Evolutionary conservation across 129 eudicot genomes (phyloP).

Genomic region (Apium graveolens): DNA sequence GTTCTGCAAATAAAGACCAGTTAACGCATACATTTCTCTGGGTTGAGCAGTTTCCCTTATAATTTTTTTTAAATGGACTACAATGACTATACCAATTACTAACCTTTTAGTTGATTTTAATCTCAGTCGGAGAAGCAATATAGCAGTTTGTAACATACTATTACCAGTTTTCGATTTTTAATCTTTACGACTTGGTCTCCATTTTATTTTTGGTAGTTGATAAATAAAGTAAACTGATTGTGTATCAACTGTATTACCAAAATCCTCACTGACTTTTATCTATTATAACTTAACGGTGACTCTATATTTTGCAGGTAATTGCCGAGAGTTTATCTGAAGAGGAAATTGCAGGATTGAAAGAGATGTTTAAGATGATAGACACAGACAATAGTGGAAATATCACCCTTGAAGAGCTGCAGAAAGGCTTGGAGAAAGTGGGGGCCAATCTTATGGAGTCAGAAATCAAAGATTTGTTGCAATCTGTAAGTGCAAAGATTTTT

Average conservation of each 20-base stretch:
- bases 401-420: conserved; percentile 60
- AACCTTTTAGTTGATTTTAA: neutral
- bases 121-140: neutral
- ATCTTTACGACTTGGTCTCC: neutral
- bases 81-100: neutral
- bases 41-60: neutral
- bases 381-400: conserved; percentile 59
- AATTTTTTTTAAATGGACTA: neutral
- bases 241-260: neutral
- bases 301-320: conserved; percentile 34
- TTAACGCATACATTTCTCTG: neutral
- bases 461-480: conserved; percentile 43
- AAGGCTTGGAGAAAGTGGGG: conserved; percentile 49
- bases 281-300: neutral
- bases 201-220: neutral
- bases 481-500: conserved; percentile 31
- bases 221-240: neutral
- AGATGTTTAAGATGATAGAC: conserved; percentile 60
- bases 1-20: neutral
- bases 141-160: neutral
- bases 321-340: conserved; percentile 63
- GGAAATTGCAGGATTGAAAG: conserved; percentile 59
- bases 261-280: neutral
- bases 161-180: neutral
- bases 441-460: conserved; percentile 58